These are phyloP conservation scores for Pleurotus ostreatus DNA, from an alignment of 768 basidiomycete genomes.

Conservation along the genomic window DNA sequence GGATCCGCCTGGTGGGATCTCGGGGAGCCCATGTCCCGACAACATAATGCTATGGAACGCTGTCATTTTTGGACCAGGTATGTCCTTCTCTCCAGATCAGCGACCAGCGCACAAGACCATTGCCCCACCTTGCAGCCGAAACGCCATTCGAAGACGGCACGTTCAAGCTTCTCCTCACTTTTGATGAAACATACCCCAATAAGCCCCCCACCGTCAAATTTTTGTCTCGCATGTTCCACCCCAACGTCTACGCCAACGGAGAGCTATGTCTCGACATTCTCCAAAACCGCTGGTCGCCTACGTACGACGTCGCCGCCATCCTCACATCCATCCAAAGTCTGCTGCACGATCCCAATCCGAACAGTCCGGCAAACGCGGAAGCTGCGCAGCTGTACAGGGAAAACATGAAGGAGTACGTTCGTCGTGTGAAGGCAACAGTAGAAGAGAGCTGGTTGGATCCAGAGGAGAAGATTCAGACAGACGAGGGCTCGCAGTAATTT, in stretches of 20 bases:
- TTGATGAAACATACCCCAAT: constrained; percentile 98
- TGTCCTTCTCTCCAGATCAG: constrained; percentile 22
- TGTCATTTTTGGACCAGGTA: constrained; percentile 97
- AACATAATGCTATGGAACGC: constrained; percentile 99
- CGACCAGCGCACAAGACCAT: constrained; percentile 1
- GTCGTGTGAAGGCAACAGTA: constrained; percentile 88
- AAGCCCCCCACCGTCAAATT: constrained; percentile 98
- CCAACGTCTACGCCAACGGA: constrained; percentile 97
- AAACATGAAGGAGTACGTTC: constrained; percentile 98
- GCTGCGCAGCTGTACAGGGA: constrained; percentile 95
- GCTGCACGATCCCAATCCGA: constrained; percentile 96
- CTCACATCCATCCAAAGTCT: constrained; percentile 94
- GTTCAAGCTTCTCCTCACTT: constrained; percentile 92
- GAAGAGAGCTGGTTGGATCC: constrained; percentile 96
- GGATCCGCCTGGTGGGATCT: constrained; percentile 95
- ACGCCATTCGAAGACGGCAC: constrained; percentile 99
- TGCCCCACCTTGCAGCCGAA: constrained; percentile 56
- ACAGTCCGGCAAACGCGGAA: constrained; percentile 97
- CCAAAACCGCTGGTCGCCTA: constrained; percentile 98
- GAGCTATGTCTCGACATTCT: constrained; percentile 98
- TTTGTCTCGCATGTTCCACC: constrained; percentile 97
- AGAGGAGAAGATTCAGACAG: constrained; percentile 50
- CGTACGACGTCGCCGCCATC: constrained; percentile 98
- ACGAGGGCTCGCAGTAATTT: constrained; percentile 10
- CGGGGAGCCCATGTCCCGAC: constrained; percentile 94